phyloP scores from a whole-genome alignment of 2,329 filamentous ascomycete species.

The Colletotrichum salicis region DNA sequence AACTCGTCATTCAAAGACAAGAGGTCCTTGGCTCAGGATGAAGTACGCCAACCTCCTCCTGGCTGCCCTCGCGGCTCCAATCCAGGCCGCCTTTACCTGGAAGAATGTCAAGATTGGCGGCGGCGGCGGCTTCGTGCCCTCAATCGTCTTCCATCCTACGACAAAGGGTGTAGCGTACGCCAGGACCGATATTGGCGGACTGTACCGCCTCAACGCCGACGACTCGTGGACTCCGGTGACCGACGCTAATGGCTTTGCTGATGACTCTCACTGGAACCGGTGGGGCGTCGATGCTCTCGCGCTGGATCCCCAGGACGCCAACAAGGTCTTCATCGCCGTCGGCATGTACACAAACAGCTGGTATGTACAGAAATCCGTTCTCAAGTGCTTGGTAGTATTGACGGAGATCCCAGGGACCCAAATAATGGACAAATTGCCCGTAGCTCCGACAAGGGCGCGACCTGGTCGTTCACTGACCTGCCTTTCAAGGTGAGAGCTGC shows the following conservation, averaged over 20 bases:
- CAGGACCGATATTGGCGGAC: conserved; percentile 67
- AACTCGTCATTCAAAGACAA: neutral
- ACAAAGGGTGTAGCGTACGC: conserved; percentile 64
- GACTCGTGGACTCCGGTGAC: conserved; percentile 66
- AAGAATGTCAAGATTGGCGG: conserved; percentile 64
- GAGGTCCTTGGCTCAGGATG: conserved; percentile 12
- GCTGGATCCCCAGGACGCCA: conserved; percentile 62
- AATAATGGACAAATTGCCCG: conserved; percentile 66
- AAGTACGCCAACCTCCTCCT: conserved; percentile 27
- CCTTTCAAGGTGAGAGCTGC: conserved; percentile 58
- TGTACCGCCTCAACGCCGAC: conserved; percentile 65
- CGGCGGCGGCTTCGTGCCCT: conserved; percentile 67
- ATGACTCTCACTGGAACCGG: conserved; percentile 59
- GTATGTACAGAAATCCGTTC: conserved; percentile 41
- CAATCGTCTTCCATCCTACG: conserved; percentile 66
- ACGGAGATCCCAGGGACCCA: conserved; percentile 54
- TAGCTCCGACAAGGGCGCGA: conserved; percentile 63
- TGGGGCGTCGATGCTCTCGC: conserved; percentile 70
- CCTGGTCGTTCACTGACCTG: conserved; percentile 60
- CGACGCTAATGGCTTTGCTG: conserved; percentile 52
- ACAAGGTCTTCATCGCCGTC: conserved; percentile 63
- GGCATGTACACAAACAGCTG: conserved; percentile 69
- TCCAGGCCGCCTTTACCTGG: conserved; percentile 54
- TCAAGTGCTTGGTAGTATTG: neutral
- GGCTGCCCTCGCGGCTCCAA: conserved; percentile 38